These are phyloP conservation scores for Hypericum androsaemum DNA, from an alignment of 345 rosid species.

Conservation along the genomic window DNA sequence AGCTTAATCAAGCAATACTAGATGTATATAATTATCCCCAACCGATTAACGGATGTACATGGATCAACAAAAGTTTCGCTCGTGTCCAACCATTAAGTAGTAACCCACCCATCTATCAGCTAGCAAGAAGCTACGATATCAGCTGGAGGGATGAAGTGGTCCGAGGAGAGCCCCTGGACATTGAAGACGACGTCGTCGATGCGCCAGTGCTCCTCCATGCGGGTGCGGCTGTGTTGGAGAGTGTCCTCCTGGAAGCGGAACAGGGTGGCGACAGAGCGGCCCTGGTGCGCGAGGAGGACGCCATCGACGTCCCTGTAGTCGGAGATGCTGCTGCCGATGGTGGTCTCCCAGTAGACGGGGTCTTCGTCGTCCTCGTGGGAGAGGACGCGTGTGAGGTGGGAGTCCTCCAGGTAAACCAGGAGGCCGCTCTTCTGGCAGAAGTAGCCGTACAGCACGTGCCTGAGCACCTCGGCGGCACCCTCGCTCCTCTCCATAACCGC, in stretches of 20 bases:
- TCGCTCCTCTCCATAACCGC: slow-evolving; percentile 73
- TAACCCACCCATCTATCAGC: slow-evolving; percentile 11
- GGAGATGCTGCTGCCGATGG: slow-evolving; percentile 75
- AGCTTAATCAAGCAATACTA: no score
- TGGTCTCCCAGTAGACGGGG: slow-evolving; percentile 81
- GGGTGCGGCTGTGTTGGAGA: slow-evolving; percentile 60
- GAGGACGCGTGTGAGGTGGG: slow-evolving; percentile 66
- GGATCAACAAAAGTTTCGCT: no score
- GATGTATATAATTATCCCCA: no score
- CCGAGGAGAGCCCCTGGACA: slow-evolving; percentile 77
- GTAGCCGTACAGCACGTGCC: slow-evolving; percentile 90
- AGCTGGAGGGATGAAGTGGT: slow-evolving; percentile 90
- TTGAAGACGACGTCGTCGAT: slow-evolving; percentile 89
- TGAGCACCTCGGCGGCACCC: slow-evolving; percentile 77
- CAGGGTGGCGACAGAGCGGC: slow-evolving; percentile 79
- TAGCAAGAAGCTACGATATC: slow-evolving; percentile 28
- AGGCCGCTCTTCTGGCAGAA: slow-evolving; percentile 90
- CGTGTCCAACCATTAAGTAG: no score
- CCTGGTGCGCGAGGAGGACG: slow-evolving; percentile 62
- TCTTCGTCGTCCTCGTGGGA: slow-evolving; percentile 41
- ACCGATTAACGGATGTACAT: no score
- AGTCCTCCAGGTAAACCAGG: slow-evolving; percentile 72
- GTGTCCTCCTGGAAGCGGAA: slow-evolving; percentile 73
- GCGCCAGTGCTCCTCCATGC: slow-evolving; percentile 89
- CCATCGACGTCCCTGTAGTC: slow-evolving; percentile 89